These are phyloP conservation scores for Mycena haematopus DNA, from an alignment of 768 basidiomycete genomes.

Conservation along the genomic window DNA sequence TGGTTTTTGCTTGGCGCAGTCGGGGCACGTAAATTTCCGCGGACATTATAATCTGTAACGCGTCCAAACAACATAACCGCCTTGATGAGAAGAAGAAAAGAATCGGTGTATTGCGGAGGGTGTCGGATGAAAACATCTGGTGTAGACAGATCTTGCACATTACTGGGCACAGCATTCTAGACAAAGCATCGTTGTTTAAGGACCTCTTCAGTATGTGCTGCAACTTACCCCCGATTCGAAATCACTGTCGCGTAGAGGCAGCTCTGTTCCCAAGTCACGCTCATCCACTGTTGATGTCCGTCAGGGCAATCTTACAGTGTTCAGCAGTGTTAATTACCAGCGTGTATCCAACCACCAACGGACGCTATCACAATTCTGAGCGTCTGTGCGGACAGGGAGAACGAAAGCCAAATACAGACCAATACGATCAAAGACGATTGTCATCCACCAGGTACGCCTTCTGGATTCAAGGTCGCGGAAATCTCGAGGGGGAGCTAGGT, in stretches of 20 bases:
- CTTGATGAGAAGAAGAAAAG: slow-evolving; percentile 83
- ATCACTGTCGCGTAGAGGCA: slow-evolving; percentile 77
- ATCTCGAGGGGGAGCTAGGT: slow-evolving; percentile 81
- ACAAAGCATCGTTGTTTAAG: slow-evolving; percentile 8
- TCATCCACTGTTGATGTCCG: slow-evolving; percentile 60
- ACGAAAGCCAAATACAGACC: slow-evolving; percentile 39
- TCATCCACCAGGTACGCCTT: slow-evolving; percentile 92
- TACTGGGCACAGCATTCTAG: slow-evolving; percentile 67
- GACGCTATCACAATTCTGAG: slow-evolving; percentile 45
- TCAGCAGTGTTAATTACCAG: slow-evolving; percentile 30
- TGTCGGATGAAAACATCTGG: slow-evolving; percentile 73
- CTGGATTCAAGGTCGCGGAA: slow-evolving; percentile 77
- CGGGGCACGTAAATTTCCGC: slow-evolving; percentile 71
- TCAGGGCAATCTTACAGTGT: neutral
- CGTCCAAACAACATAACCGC: slow-evolving; percentile 84
- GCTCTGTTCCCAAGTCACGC: slow-evolving; percentile 82
- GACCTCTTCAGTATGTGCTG: neutral
- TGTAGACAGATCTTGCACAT: slow-evolving; percentile 75
- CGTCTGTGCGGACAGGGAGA: slow-evolving; percentile 16
- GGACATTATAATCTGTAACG: slow-evolving; percentile 86
- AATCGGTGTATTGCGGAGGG: slow-evolving; percentile 79
- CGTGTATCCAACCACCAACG: slow-evolving; percentile 87
- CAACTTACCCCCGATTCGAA: slow-evolving; percentile 73
- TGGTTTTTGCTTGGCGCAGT: slow-evolving; percentile 73
- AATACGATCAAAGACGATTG: slow-evolving; percentile 85